Base-by-base conservation (phyloP, 371 early-diverging fungal species). In the Mucor irregularis region DNA sequence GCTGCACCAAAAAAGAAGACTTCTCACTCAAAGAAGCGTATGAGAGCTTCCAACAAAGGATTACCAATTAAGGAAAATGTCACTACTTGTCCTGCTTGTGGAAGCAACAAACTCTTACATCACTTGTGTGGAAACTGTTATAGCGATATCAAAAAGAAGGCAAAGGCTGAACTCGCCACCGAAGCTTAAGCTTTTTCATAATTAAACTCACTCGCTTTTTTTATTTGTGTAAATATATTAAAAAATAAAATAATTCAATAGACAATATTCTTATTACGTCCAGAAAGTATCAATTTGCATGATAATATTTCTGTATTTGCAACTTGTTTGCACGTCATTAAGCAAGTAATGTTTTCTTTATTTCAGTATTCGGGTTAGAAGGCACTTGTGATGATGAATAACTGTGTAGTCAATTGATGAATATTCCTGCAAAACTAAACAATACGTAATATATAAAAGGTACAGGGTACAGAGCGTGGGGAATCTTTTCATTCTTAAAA, bases 1-100 rank as follows among this genome's bases (percentile, higher is more conserved):
- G 91, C 91, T 0, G 93, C 88, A 37, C 93, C 93, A 22, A 93
- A 93, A 73, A 87, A 89, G 80, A 86, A 89, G 73, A 92, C 92
- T 0, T 90, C 92, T 17, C 92, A 93, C 61, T 83, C 88, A 33
- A 90, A 89, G 71, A 91, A 92, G 69, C 88, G 92, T 53, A 91
- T 89, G 90, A 83, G 92, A 62, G 83, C 86, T 49, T 80, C 90
- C 29, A 90, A 87, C 69, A 93, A 91, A 69, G 89, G 88, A 25
- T 72, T 91, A 51, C 82, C 86, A 70, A 82, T 85, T 66, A 82
- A 84, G 49, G 76, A 83, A 34, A 89, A 93, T 56, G 84, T 93
- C 35, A 73, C 78, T 13, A 62, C 71, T 31, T 93, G 93, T 65
- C 85, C 83, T 16, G 85, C 81, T 31, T 93, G 93, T 55, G 91